Conservation (phyloP, 164 flowering plant genomes). For the Stephania cephalantha region DNA sequence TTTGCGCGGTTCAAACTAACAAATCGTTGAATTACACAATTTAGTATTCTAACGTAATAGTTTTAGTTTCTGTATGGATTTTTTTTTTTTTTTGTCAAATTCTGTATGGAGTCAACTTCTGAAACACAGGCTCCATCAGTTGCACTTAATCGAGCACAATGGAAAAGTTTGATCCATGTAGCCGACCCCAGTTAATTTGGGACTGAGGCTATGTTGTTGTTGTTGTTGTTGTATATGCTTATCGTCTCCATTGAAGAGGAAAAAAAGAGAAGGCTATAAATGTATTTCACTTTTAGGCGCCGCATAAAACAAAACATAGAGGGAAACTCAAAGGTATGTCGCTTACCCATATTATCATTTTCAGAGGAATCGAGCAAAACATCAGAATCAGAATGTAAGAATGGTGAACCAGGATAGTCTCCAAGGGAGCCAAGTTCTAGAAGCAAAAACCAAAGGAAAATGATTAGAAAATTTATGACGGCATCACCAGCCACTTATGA, state of each 20-base stretch:
- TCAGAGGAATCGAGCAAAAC: constrained; percentile 86
- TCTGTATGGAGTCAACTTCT: neutral
- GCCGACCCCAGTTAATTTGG: no score
- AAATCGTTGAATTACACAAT: neutral
- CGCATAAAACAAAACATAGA: constrained; percentile 6
- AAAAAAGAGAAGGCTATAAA: neutral
- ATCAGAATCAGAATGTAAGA: constrained; percentile 86
- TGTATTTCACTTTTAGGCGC: neutral
- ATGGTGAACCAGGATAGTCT: constrained; percentile 87
- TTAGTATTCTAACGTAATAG: no score
- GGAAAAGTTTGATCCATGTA: no score
- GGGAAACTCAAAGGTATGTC: neutral
- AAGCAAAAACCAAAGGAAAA: neutral
- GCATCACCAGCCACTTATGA: neutral
- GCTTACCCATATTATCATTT: constrained; percentile 69
- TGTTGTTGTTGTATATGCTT: no score
- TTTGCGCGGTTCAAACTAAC: neutral
- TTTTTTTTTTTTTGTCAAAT: no score
- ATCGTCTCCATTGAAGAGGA: neutral
- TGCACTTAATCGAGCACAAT: no score
- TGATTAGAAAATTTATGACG: neutral
- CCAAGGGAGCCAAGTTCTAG: constrained; percentile 80
- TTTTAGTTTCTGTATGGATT: no score
- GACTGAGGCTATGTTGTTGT: no score
- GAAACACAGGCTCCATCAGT: neutral